Base-by-base conservation (phyloP, 257 asterid species). In the Nicotiana benthamiana region DNA sequence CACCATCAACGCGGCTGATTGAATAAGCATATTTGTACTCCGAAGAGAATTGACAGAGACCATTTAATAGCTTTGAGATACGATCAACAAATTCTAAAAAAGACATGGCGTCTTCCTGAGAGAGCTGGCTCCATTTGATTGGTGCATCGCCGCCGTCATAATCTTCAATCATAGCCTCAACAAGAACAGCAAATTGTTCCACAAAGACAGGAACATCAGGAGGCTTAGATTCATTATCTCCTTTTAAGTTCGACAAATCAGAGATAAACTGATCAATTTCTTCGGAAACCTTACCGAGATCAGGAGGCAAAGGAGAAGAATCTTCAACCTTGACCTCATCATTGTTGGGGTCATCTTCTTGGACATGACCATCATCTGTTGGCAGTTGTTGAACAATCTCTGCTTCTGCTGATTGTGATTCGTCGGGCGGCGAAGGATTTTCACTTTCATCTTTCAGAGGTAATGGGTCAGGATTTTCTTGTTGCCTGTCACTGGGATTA, bases 151-250 rank as follows among this genome's bases (percentile, higher is more conserved):
- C 17, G 2, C 65, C 32, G 6, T 90, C 93, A 20, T 85, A 91
- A 0, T 82, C 87, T 22, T 88, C 93, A 76, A 92, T 85, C 87
- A 77, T 88, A 5, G 90, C 94, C 61, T 93, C 98, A 1, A 93
- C 84, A 36, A 95, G 93, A 59, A 87, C 86, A 0, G 91, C 80
- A 81, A 92, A 95, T 70, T 95, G 94, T 66, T 93, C 98, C 5
- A 93, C 89, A 66, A 52, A 82, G 17, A 87, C 88, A 1, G 98
- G 97, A 46, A 91, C 89, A 5, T 90, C 87, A 0, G 90, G 90
- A 54, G 87, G 85, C 20, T 75, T 16, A 15, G 89, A 27, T 7
- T 86, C 87, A 6, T 80, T 75, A 6, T 52, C 61, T 36, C 26
- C 83, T 53, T 83, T 24, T 4, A 80, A 64, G 7, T 54, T 40